Evolutionary conservation across 1,139 yeast species (phyloP), one percentile per base, ranked within the genome.

Genomic region (Suhomyces yuchorum): DNA sequence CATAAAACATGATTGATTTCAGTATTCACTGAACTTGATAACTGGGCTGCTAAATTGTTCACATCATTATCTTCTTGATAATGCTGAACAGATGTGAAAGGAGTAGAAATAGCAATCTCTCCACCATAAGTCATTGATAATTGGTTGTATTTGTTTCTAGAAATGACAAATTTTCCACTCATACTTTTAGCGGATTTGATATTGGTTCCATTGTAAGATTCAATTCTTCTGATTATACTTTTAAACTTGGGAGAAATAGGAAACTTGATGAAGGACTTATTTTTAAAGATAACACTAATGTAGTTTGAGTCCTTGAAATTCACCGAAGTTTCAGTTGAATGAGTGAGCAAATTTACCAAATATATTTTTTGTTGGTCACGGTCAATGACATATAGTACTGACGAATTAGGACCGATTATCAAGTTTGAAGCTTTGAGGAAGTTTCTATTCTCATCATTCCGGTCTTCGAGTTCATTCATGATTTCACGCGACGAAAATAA

Each of bases 1-100:
- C 80, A 75, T 12, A 74, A 53, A 4, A 70, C 56, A 49, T 75
- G 79, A 51, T 70, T 68, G 11, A 58, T 52, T 32, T 63, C 63
- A 17, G 54, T 56, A 8, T 62, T 63, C 1, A 63, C 60, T 1
- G 58, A 56, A 28, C 40, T 38, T 17, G 55, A 46, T 2, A 18
- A 15, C 8, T 28, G 38, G 3, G 32, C 24, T 4, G 24, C 14
- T 22, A 15, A 14, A 35, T 42, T 5, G 8, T 15, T 35, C 6
- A 17, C 30, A 2, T 28, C 28, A 3, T 39, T 17, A 3, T 32
- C 39, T 12, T 17, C 20, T 15, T n/a, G 18, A 8, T 9, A 30
- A 14, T 35, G 33, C 12, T 33, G 34, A 2, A 41, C 47, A 1
- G 41, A n/a, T 2, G 55, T 56, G 37, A 54, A 61, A 1, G 79